Conservation (phyloP, 2,329 filamentous ascomycete genomes). For the Fusarium poae region DNA sequence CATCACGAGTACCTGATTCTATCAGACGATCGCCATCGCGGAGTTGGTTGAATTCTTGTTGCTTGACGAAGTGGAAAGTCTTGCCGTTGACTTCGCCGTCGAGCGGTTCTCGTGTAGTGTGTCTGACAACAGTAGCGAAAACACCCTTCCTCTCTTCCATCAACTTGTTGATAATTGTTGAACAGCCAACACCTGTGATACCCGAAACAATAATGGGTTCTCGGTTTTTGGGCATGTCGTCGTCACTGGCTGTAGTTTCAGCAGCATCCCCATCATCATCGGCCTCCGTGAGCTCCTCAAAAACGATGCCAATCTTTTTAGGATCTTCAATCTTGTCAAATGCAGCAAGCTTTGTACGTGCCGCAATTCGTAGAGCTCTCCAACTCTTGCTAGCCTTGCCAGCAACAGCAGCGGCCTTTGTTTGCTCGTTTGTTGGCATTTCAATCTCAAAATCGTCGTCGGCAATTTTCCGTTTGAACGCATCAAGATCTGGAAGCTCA, state of each 20-base stretch:
- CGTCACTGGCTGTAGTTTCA: constrained; percentile 51
- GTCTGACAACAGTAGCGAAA: constrained; percentile 70
- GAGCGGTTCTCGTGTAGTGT: constrained; percentile 65
- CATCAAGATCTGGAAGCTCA: constrained; percentile 75
- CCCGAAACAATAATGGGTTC: constrained; percentile 76
- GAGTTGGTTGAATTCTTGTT: constrained; percentile 68
- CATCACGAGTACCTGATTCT: constrained; percentile 66
- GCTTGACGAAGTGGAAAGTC: constrained; percentile 68
- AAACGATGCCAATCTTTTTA: constrained; percentile 74
- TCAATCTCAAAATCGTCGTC: constrained; percentile 88
- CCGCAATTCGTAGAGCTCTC: constrained; percentile 86
- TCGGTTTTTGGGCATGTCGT: constrained; percentile 62
- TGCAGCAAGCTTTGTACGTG: constrained; percentile 76
- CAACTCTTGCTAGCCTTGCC: constrained; percentile 90
- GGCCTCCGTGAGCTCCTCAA: constrained; percentile 61
- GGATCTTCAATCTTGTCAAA: constrained; percentile 92
- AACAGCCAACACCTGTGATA: constrained; percentile 71
- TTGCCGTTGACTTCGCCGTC: constrained; percentile 66
- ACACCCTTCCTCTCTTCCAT: constrained; percentile 73
- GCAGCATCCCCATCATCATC: constrained; percentile 55
- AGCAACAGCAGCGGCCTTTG: constrained; percentile 69
- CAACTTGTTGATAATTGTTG: constrained; percentile 72
- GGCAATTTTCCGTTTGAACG: constrained; percentile 79
- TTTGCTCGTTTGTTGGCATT: constrained; percentile 76
- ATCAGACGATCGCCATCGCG: constrained; percentile 71